Evolutionary conservation across 805 yeast species (phyloP).

Genomic region (Saccharomycopsis amapae): DNA sequence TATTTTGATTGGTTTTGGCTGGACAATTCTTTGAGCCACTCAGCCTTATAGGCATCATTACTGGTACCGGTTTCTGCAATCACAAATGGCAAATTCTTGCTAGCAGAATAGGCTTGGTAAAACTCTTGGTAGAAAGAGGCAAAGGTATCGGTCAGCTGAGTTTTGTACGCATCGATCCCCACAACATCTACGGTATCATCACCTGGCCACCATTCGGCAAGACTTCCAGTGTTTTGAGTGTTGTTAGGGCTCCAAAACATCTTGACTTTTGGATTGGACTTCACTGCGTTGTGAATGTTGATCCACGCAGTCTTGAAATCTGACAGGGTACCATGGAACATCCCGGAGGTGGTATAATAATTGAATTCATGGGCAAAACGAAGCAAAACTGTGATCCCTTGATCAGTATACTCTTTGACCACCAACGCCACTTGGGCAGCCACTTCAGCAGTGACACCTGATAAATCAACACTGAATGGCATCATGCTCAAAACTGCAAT

Average conservation of each 20-base stretch:
- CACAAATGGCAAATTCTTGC: constrained; percentile 6
- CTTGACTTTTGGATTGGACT: constrained; percentile 5
- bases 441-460: neutral
- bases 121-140: neutral
- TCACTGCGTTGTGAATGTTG: constrained; percentile 4
- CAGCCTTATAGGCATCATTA: neutral
- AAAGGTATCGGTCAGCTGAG: constrained; percentile 5
- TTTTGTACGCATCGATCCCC: constrained; percentile 9
- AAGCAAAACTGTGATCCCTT: constrained; percentile 7
- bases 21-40: constrained; percentile 4
- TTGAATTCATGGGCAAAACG: constrained; percentile 16
- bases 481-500: constrained; percentile 10
- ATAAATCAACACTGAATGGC: constrained; percentile 8
- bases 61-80: constrained; percentile 13
- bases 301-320: constrained; percentile 10
- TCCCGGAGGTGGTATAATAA: constrained; percentile 1
- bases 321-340: neutral
- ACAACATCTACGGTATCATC: constrained; percentile 14
- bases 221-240: neutral
- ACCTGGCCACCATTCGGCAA: constrained; percentile 12
- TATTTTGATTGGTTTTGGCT: neutral
- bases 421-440: constrained; percentile 10
- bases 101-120: constrained; percentile 1
- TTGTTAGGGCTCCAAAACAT: constrained; percentile 13
- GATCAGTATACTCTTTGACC: constrained; percentile 4